phyloP scores from a whole-genome alignment of 2,329 filamentous ascomycete genomes.

The Sporothrix dimorphospora region DNA sequence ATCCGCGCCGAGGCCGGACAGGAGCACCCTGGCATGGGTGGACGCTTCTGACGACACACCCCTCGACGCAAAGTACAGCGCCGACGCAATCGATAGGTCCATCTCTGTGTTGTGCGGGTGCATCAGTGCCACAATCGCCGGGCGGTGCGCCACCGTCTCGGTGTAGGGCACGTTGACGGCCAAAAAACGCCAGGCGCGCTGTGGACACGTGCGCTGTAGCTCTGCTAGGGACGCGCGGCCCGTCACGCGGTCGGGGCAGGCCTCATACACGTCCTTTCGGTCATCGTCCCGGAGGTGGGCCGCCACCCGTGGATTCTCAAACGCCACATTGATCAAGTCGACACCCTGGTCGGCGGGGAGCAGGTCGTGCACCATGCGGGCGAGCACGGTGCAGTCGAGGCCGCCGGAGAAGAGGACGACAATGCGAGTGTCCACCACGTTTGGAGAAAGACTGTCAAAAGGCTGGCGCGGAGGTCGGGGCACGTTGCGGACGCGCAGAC shows the following conservation, averaged over 20 bases:
- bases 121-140: constrained; percentile 75
- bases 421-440: constrained; percentile 62
- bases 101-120: constrained; percentile 96
- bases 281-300: constrained; percentile 49
- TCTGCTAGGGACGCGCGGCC: constrained; percentile 81
- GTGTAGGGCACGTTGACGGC: constrained; percentile 78
- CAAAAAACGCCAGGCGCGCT: constrained; percentile 79
- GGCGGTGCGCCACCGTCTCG: constrained; percentile 70
- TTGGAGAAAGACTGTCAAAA: no score
- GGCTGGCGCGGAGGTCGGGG: no score
- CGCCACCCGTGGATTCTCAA: constrained; percentile 83
- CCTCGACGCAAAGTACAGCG: constrained; percentile 91
- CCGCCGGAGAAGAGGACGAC: constrained; percentile 93
- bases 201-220: constrained; percentile 68
- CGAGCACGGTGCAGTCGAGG: constrained; percentile 87
- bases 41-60: constrained; percentile 47
- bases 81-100: constrained; percentile 92
- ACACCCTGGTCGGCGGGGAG: constrained; percentile 70
- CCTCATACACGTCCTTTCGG: constrained; percentile 65
- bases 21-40: constrained; percentile 76
- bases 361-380: constrained; percentile 76
- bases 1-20: constrained; percentile 93
- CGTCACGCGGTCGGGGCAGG: constrained; percentile 88
- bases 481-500: constrained; percentile 66
- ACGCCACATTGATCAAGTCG: constrained; percentile 93